Conservation (phyloP, 1,284 basidiomycete species). For the Melampsora americana region DNA sequence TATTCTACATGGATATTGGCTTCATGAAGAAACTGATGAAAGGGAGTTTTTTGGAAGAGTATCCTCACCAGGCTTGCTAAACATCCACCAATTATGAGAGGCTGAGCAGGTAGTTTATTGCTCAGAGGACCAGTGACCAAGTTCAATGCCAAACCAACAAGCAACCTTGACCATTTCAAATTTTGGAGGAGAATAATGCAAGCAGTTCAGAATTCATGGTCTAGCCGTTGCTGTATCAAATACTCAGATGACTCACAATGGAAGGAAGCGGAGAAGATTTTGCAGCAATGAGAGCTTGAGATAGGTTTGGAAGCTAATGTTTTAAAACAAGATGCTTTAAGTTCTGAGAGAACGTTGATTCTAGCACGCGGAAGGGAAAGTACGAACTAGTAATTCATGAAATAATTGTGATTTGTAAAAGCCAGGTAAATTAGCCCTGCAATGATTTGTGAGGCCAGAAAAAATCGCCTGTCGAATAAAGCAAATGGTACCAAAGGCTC, state of each 20-base stretch:
- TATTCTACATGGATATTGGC: not conserved
- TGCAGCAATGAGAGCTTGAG: constrained; percentile 16
- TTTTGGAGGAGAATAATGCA: not conserved
- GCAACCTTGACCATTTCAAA: constrained; percentile 14
- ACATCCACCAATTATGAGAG: constrained; percentile 30
- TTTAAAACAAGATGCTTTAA: not conserved
- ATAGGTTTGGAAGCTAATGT: constrained; percentile 32
- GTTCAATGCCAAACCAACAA: constrained; percentile 25
- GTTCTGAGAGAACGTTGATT: not conserved
- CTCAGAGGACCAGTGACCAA: constrained; percentile 21
- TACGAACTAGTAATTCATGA: not conserved
- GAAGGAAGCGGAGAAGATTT: constrained; percentile 31
- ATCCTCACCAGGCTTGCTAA: constrained; percentile 5
- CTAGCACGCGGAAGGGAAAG: not conserved
- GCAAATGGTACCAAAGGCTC: not conserved
- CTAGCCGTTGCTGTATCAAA: not conserved
- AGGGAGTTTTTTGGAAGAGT: no score
- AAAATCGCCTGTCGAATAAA: not conserved
- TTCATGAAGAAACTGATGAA: not conserved
- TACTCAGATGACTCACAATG: constrained; percentile 22
- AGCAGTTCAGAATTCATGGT: not conserved
- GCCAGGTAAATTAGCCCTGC: not conserved
- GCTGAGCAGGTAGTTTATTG: constrained; percentile 27
- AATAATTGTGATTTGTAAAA: not conserved
- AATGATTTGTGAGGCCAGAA: not conserved